Conservation (phyloP, 208 protist genomes). For the Trypanosomatidae sp. region DNA sequence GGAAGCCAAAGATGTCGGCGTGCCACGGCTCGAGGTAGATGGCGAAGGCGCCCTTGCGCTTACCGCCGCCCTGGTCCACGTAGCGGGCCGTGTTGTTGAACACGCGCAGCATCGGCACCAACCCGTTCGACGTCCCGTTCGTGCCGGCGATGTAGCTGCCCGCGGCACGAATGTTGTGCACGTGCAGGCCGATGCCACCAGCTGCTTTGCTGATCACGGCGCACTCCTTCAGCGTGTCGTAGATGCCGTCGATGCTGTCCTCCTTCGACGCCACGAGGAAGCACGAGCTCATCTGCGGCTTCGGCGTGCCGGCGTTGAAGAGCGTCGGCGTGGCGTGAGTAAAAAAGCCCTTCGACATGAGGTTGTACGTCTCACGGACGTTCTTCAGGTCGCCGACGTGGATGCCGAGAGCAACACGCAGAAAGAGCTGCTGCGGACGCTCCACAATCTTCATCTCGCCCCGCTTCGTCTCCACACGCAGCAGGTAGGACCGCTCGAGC, state of each 20-base stretch:
- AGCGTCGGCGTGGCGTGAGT: constrained; percentile 99
- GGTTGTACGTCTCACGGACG: constrained; percentile 97
- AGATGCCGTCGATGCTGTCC: constrained; percentile 99
- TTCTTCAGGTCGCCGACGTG: constrained; percentile 92
- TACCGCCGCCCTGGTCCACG: constrained; percentile 98
- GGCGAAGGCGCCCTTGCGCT: constrained; percentile 99
- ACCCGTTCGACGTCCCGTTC: constrained; percentile 96
- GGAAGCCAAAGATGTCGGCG: constrained; percentile 98
- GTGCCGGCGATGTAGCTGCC: constrained; percentile 98
- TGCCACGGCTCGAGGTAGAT: constrained; percentile 99
- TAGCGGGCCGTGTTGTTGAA: constrained; percentile 99
- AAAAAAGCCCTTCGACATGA: constrained; percentile 95
- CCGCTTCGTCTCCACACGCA: constrained; percentile 86
- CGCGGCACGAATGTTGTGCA: constrained; percentile 96
- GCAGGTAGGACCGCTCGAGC: constrained; percentile 98
- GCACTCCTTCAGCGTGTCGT: constrained; percentile 99
- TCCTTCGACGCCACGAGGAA: constrained; percentile 99
- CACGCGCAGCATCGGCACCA: constrained; percentile 99
- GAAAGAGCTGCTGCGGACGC: constrained; percentile 99
- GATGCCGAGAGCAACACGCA: constrained; percentile 98
- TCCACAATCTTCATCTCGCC: constrained; percentile 92
- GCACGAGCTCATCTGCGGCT: constrained; percentile 97
- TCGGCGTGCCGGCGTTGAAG: constrained; percentile 98
- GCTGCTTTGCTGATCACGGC: constrained; percentile 98
- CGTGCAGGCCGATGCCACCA: constrained; percentile 98